Evolutionary conservation across 768 basidiomycete species (phyloP).

Genomic region (Trametes cubensis): DNA sequence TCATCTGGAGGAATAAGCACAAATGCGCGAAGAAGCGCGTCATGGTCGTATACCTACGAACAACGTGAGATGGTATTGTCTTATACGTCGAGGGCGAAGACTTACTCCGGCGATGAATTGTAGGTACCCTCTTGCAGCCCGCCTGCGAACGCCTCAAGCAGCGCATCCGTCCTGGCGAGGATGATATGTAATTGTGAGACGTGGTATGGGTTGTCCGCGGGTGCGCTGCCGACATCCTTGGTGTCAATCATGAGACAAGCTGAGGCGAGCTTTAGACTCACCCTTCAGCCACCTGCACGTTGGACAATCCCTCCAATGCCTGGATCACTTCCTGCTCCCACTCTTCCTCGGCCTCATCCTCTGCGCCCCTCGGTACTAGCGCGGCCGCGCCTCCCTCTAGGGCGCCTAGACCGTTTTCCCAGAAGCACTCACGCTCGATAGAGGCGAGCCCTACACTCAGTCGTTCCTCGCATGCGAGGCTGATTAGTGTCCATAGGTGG

Average conservation of each 20-base stretch:
- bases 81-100: constrained; percentile 1
- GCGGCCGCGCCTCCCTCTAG: constrained; percentile 37
- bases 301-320: constrained; percentile 59
- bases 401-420: constrained; percentile 65
- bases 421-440: constrained; percentile 71
- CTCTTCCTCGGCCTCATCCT: constrained; percentile 37
- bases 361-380: constrained; percentile 14
- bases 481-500: constrained; percentile 89
- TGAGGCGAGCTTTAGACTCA: constrained; percentile 33
- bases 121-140: constrained; percentile 57
- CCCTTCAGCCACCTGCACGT: constrained; percentile 67
- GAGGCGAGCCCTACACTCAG: constrained; percentile 36
- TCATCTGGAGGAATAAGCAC: constrained; percentile 84
- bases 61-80: constrained; percentile 21
- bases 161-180: constrained; percentile 61
- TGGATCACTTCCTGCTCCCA: constrained; percentile 69
- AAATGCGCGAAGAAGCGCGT: constrained; percentile 93
- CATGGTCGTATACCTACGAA: constrained; percentile 65
- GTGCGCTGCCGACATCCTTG: constrained; percentile 41
- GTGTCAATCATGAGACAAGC: neutral
- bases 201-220: constrained; percentile 77
- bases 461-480: constrained; percentile 79
- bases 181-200: constrained; percentile 82
- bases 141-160: constrained; percentile 71
- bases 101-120: constrained; percentile 59